A percentile compares a stretch with the other conserved stretches of the same genome.
Conservation (phyloP, 768 basidiomycete species). For the Termitomyces sp. region DNA sequence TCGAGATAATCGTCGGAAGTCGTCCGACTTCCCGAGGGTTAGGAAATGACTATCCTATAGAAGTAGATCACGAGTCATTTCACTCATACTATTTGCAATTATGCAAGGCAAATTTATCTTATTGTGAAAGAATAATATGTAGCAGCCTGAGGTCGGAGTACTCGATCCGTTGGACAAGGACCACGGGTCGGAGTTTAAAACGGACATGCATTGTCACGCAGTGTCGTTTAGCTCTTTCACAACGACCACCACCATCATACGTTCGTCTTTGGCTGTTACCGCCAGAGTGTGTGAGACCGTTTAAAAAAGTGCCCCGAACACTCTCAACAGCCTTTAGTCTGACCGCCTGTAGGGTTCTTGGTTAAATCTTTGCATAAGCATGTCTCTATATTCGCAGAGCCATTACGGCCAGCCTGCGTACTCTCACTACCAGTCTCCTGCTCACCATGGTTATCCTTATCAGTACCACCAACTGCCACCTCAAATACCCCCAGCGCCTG, state of each 20-base stretch:
- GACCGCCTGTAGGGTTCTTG: slow-evolving; percentile 11
- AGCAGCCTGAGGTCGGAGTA: not conserved
- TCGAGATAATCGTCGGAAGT: not conserved
- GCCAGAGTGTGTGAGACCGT: slow-evolving; percentile 47
- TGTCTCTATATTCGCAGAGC: slow-evolving; percentile 64
- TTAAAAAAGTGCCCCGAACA: slow-evolving; percentile 34
- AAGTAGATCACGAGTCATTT: no score
- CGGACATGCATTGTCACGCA: slow-evolving; percentile 17
- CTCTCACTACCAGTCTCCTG: slow-evolving; percentile 39
- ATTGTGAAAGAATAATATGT: not conserved
- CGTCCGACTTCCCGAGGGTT: not conserved
- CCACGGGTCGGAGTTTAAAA: slow-evolving; percentile 28
- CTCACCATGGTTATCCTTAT: slow-evolving; percentile 37
- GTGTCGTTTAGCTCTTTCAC: slow-evolving; percentile 21
- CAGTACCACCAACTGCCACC: slow-evolving; percentile 41
- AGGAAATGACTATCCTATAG: not conserved
- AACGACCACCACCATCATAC: slow-evolving; percentile 35
- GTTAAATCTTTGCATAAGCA: slow-evolving; percentile 29
- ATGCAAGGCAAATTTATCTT: not conserved
- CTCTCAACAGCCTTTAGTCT: slow-evolving; percentile 11
- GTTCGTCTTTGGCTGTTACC: slow-evolving; percentile 30
- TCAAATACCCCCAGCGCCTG: slow-evolving; percentile 31
- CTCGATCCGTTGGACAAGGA: slow-evolving; percentile 8
- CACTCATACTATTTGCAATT: not conserved
- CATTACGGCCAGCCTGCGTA: slow-evolving; percentile 58